A percentile compares a stretch with the other conserved stretches of the same genome.
phyloP scores from a whole-genome alignment of 1,284 basidiomycete species.

The Cutaneotrichosporon spelunceum region DNA sequence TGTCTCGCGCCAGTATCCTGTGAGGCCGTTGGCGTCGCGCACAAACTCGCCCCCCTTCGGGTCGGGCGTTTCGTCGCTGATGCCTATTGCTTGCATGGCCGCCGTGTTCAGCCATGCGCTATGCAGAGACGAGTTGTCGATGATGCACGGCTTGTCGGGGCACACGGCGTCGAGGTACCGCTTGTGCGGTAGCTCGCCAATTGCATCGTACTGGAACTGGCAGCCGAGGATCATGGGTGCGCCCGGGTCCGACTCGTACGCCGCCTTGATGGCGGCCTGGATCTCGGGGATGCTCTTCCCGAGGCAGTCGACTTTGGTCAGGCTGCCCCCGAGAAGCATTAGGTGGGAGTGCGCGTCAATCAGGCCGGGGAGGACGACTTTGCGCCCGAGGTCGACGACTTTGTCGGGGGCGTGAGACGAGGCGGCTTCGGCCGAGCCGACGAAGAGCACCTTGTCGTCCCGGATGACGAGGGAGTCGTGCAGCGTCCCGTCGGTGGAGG shows the following conservation, averaged over 20 bases:
- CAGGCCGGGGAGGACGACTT: constrained; percentile 35
- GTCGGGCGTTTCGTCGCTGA: constrained; percentile 23
- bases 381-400: constrained; percentile 24
- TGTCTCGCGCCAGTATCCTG: constrained; percentile 33
- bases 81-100: constrained; percentile 28
- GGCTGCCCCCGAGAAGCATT: constrained; percentile 29
- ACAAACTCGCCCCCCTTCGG: constrained; percentile 35
- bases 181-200: constrained; percentile 26
- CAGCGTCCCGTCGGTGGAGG: constrained; percentile 22
- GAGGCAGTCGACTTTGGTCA: constrained; percentile 27
- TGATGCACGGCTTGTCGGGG: constrained; percentile 34
- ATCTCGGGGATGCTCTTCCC: constrained; percentile 21
- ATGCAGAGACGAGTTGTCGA: constrained; percentile 35
- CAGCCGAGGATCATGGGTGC: constrained; percentile 24
- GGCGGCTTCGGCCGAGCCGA: constrained; percentile 17
- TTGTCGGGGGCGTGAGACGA: neutral
- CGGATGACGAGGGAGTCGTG: constrained; percentile 27
- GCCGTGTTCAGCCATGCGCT: constrained; percentile 35
- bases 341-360: constrained; percentile 40
- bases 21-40: constrained; percentile 32
- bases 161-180: constrained; percentile 30
- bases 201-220: constrained; percentile 30
- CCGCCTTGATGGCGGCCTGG: constrained; percentile 20
- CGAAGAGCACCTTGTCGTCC: constrained; percentile 24
- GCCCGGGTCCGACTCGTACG: constrained; percentile 15